phyloP scores from a whole-genome alignment of 257 asterid species.

The Parsonsia alboflavescens region DNA sequence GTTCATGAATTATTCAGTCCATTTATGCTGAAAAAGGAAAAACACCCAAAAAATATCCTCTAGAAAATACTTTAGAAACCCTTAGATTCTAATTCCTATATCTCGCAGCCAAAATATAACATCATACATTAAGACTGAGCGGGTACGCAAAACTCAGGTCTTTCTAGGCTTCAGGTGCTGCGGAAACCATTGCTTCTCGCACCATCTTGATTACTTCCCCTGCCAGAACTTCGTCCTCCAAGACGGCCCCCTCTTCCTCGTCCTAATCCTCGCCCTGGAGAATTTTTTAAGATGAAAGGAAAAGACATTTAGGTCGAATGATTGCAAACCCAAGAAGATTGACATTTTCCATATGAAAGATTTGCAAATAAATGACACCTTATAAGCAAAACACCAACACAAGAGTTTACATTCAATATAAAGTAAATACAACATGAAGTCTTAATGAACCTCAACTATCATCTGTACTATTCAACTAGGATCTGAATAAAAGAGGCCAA shows the following conservation, averaged over 20 bases:
- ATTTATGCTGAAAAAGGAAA: background rate
- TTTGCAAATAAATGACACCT: background rate
- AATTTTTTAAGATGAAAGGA: background rate
- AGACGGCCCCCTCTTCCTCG: constrained; percentile 58
- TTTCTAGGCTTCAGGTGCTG: constrained; percentile 20
- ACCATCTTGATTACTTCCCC: constrained; percentile 39
- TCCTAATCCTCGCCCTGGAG: constrained; percentile 55
- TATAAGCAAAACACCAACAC: too few relatives aligned
- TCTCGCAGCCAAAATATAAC: background rate
- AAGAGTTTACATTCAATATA: too few relatives aligned
- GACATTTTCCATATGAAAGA: background rate
- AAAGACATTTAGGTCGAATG: background rate
- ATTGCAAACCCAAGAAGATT: background rate
- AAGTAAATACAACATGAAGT: too few relatives aligned
- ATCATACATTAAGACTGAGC: background rate
- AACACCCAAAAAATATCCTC: background rate
- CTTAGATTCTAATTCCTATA: background rate
- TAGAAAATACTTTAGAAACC: background rate
- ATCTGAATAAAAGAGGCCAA: too few relatives aligned
- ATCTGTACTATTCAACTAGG: too few relatives aligned
- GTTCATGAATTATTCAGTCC: background rate
- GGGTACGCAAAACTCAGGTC: background rate
- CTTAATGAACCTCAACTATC: too few relatives aligned
- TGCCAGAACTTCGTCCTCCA: constrained; percentile 44
- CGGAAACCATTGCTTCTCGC: constrained; percentile 34